Evolutionary conservation across 805 yeast genomes (phyloP), one percentile per base, ranked within the genome.

Genomic region (Danielia reshetovae): DNA sequence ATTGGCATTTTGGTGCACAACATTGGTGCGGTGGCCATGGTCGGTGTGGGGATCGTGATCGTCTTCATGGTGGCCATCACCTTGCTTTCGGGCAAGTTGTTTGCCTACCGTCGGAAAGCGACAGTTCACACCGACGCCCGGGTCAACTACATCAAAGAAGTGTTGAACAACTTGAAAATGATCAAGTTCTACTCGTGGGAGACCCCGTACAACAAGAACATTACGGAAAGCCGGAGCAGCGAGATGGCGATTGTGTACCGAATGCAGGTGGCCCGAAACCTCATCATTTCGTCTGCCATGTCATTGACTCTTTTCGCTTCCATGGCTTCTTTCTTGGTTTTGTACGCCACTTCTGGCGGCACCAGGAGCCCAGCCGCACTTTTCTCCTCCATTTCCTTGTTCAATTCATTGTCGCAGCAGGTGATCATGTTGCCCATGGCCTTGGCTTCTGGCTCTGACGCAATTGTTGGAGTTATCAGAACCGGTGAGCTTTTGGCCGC

Each of bases 101-200:
- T 84, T 45, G 53, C 43, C 2, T 66, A 71, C 41, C 76, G 96
- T 52, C 63, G 60, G 17, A 55, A 57, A n/a, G 79, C 85, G 7
- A 77, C 77, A 37, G 61, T 60, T 2, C 74, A 63, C 49, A 89
- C 96, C 2, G 97, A 89, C 57, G 58, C 65, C 14, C 78, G 97
- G 51, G 86, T 89, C 15, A 70, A 77, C 30, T 68, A 76, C 31
- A 79, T 87, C 56, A 81, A 85, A 45, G 97, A 89, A 57, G 75
- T 87, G 18, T 66, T 89, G 44, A 78, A 74, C 51, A 78, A 83
- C 45, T 75, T 89, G 71, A 85, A 84, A 52, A 72, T 81, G 55
- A 85, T 89, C 57, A 89, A 89, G 62, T 84, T 74, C 55, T 89
- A 88, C 55, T 85, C 94, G 1, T 89, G 96, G 96, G 97, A 89